Conservation (phyloP, 2,329 filamentous ascomycete species). For the Cladosporium sp. region DNA sequence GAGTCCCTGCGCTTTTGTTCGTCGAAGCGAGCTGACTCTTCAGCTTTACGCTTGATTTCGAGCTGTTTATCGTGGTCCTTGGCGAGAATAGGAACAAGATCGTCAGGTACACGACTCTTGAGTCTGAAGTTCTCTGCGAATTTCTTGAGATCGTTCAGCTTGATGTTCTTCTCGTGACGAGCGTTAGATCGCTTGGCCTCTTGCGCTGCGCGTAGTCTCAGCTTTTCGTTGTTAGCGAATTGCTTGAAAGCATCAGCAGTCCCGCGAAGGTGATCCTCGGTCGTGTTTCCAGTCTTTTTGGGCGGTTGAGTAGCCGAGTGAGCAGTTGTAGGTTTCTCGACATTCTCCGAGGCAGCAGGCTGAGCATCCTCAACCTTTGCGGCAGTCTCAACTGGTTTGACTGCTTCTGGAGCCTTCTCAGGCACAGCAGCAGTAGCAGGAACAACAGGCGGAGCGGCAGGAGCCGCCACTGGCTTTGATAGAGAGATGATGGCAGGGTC, state of each 20-base stretch:
- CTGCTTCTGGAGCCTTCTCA: conserved; percentile 22
- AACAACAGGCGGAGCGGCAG: conserved; percentile 22
- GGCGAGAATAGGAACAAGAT: conserved; percentile 90
- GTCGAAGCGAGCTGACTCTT: conserved; percentile 66
- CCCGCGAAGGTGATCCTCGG: conserved; percentile 61
- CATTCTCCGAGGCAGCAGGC: background rate
- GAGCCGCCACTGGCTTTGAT: conserved; percentile 47
- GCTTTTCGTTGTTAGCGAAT: conserved; percentile 63
- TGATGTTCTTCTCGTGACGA: conserved; percentile 80
- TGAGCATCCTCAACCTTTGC: conserved; percentile 22
- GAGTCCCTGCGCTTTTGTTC: conserved; percentile 48
- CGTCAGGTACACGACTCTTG: conserved; percentile 84
- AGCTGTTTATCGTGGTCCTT: conserved; percentile 96
- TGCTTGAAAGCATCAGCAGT: conserved; percentile 64
- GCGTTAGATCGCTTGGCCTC: conserved; percentile 58
- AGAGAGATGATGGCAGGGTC: conserved; percentile 90
- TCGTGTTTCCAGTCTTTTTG: conserved; percentile 49
- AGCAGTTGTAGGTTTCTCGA: background rate
- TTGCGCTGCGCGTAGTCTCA: conserved; percentile 55
- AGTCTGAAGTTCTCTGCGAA: conserved; percentile 95
- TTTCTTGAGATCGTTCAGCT: conserved; percentile 90
- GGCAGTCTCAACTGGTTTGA: conserved; percentile 18
- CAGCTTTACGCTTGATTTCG: conserved; percentile 85
- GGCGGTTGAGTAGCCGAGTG: background rate
- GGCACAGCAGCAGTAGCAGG: conserved; percentile 15